Percentiles rank a stretch among this genome's conserved stretches.
These are phyloP conservation scores for Perkinsus olseni DNA, from an alignment of 169 alveolate species.

Conservation along the genomic window DNA sequence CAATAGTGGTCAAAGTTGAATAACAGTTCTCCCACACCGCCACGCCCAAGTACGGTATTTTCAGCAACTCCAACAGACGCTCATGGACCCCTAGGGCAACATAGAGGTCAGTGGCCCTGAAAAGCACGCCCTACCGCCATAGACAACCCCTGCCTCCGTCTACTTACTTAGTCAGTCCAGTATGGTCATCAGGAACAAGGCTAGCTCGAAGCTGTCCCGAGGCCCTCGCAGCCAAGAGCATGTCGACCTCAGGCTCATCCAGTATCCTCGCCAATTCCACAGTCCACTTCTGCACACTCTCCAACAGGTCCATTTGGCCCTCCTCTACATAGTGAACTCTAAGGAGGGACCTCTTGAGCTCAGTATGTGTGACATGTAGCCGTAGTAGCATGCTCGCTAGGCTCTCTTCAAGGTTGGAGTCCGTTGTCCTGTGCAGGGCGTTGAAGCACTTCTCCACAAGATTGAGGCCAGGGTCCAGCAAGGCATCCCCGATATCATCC, in stretches of 20 bases:
- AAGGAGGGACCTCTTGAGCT: neutral
- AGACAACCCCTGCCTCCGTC: neutral
- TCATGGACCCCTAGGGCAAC: neutral
- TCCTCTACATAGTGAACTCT: neutral
- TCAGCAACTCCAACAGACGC: neutral
- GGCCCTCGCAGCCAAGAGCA: neutral
- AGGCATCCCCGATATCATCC: neutral
- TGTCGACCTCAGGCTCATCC: neutral
- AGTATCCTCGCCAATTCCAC: neutral
- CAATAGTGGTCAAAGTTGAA: neutral
- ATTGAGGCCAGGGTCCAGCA: neutral
- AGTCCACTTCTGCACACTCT: neutral
- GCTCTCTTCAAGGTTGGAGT: neutral
- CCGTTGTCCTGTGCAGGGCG: neutral
- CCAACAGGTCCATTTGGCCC: neutral
- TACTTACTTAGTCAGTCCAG: neutral
- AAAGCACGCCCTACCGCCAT: neutral
- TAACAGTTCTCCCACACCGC: neutral
- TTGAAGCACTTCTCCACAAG: neutral
- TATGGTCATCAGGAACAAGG: neutral
- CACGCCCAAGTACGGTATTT: neutral
- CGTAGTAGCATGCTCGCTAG: neutral
- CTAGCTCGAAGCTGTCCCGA: neutral
- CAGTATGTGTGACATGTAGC: neutral
- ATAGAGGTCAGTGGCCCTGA: neutral